These are phyloP conservation scores for Penicillium nucicola DNA, from an alignment of 495 filamentous ascomycete species.

Conservation along the genomic window DNA sequence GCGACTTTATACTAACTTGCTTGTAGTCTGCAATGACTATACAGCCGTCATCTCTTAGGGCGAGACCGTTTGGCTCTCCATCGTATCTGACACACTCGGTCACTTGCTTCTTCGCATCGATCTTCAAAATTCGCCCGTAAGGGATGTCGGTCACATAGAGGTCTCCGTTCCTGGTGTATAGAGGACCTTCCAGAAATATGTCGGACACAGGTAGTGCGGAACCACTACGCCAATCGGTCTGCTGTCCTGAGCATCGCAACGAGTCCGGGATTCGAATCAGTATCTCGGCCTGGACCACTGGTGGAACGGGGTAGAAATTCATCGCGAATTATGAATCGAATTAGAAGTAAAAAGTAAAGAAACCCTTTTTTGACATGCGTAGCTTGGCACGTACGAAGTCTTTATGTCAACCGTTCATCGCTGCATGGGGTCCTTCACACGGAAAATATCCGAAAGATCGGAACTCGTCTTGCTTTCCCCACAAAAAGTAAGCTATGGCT, in stretches of 20 bases:
- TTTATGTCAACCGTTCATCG: no score
- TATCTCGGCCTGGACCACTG: slow-evolving; percentile 19
- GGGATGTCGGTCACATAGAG: slow-evolving; percentile 26
- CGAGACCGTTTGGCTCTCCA: slow-evolving; percentile 28
- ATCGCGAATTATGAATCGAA: slow-evolving; percentile 1
- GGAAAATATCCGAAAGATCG: slow-evolving; percentile 10
- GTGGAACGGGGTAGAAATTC: slow-evolving; percentile 24
- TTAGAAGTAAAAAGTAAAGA: no score
- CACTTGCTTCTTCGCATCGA: slow-evolving; percentile 13
- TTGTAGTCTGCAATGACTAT: slow-evolving; percentile 30
- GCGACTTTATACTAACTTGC: slow-evolving; percentile 10
- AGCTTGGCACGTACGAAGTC: no score
- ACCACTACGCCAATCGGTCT: slow-evolving; percentile 16
- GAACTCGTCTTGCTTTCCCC: no score
- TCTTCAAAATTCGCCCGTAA: slow-evolving; percentile 27
- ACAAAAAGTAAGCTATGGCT: no score
- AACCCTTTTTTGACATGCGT: no score
- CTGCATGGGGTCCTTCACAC: no score
- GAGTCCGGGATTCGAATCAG: slow-evolving; percentile 13
- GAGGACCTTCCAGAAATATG: slow-evolving; percentile 26
- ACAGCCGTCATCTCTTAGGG: slow-evolving; percentile 13
- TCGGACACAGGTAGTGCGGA: slow-evolving; percentile 14
- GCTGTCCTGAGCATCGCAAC: slow-evolving; percentile 16
- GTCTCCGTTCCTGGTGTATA: slow-evolving; percentile 6
- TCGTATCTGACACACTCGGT: slow-evolving; percentile 21